These are phyloP conservation scores for Hygrocybe punicea DNA, from an alignment of 768 basidiomycete species.

Conservation along the genomic window DNA sequence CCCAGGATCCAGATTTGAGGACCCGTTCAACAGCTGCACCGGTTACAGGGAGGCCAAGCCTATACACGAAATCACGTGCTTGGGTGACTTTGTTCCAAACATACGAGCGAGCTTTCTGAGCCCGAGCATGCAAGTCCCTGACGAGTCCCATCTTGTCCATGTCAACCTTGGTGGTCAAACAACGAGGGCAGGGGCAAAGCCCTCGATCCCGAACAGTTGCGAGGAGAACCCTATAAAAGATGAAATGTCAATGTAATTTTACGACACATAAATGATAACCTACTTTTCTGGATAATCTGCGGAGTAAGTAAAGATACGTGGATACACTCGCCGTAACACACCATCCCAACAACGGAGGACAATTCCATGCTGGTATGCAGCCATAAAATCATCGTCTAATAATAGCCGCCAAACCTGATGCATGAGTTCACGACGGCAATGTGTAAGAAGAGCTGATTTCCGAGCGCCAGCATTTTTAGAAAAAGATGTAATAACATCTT, in stretches of 20 bases:
- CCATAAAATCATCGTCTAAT: background rate
- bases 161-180: slow-evolving; percentile 17
- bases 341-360: slow-evolving; percentile 7
- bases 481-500: background rate
- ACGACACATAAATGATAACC: background rate
- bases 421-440: slow-evolving; percentile 11
- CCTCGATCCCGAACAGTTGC: slow-evolving; percentile 25
- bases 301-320: slow-evolving; percentile 21
- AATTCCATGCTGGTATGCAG: slow-evolving; percentile 9
- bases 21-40: slow-evolving; percentile 3
- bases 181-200: slow-evolving; percentile 24
- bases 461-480: background rate
- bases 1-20: slow-evolving; percentile 5
- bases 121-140: background rate
- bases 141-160: slow-evolving; percentile 26
- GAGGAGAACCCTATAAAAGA: slow-evolving; percentile 21
- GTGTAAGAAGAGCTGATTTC: slow-evolving; percentile 1
- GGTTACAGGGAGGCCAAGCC: background rate
- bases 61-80: slow-evolving; percentile 7
- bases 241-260: background rate
- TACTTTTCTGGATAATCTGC: slow-evolving; percentile 29
- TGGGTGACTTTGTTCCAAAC: background rate
- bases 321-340: slow-evolving; percentile 19
- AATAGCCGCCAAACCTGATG: slow-evolving; percentile 7
- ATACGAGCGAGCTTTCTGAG: slow-evolving; percentile 6